A percentile compares a stretch with the other conserved stretches of the same genome.
Evolutionary conservation across 148 eudicot genomes (phyloP).

Genomic region (Camellia japonica): DNA sequence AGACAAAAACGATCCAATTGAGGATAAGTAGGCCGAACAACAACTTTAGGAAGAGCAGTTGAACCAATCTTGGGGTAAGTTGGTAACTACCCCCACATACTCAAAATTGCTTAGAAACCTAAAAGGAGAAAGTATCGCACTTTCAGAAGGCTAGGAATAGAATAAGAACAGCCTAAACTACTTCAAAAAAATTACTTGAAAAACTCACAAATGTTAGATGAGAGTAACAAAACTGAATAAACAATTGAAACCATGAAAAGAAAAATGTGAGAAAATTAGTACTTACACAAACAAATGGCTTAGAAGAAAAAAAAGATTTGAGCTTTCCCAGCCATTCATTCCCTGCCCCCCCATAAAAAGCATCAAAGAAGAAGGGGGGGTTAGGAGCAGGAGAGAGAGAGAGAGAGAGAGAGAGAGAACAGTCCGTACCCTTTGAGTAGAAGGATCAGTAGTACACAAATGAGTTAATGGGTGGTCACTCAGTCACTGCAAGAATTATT

Average conservation of each 20-base stretch:
- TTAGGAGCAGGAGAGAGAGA: not conserved
- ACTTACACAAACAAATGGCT: slow-evolving; percentile 4
- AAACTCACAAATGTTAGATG: not conserved
- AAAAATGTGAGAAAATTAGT: not conserved
- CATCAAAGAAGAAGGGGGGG: not conserved
- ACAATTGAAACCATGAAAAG: not conserved
- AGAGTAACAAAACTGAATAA: not conserved
- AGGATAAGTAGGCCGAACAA: slow-evolving; percentile 13
- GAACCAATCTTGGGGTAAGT: slow-evolving; percentile 16
- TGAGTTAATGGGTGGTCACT: not conserved
- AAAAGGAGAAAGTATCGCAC: not conserved
- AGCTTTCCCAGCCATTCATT: slow-evolving; percentile 11
- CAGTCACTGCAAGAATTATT: too few species aligned
- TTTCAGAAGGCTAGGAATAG: not conserved
- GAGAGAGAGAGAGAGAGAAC: not conserved
- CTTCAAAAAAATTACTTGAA: not conserved
- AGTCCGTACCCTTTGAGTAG: not conserved
- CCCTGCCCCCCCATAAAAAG: not conserved
- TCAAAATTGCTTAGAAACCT: slow-evolving; percentile 6
- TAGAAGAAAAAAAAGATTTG: not conserved
- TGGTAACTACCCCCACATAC: slow-evolving; percentile 17
- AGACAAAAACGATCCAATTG: slow-evolving; percentile 1
- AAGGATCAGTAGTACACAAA: not conserved
- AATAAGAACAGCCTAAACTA: not conserved
- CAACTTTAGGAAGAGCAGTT: slow-evolving; percentile 23